A percentile compares a stretch with the other conserved stretches of the same genome.
These are phyloP conservation scores for Corchorus olitorius DNA, from an alignment of 345 rosid species.

Conservation along the genomic window DNA sequence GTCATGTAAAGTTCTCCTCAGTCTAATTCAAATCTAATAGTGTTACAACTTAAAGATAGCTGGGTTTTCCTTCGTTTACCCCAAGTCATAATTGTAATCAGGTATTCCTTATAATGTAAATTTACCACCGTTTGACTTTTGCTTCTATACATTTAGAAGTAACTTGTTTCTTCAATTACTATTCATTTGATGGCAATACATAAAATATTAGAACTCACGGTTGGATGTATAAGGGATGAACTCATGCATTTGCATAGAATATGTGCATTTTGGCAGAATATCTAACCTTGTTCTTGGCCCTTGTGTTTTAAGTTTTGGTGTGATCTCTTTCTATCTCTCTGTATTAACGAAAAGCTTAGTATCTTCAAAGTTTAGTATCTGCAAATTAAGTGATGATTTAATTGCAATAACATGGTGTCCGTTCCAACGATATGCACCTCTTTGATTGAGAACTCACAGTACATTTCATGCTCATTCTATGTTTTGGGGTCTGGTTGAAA, in stretches of 20 bases:
- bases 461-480: background rate
- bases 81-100: background rate
- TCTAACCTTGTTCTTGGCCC: background rate
- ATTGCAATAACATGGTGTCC: background rate
- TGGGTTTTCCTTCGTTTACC: conserved; percentile 3
- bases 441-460: background rate
- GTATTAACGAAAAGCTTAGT: background rate
- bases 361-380: background rate
- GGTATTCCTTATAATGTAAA: background rate
- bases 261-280: background rate
- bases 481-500: background rate
- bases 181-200: background rate
- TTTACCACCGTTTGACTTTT: conserved; percentile 11
- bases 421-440: background rate
- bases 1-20: conserved; percentile 11
- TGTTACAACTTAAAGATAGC: conserved; percentile 9
- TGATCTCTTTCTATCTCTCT: background rate
- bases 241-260: background rate
- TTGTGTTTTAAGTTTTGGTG: background rate
- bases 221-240: background rate
- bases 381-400: background rate
- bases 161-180: background rate
- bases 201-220: background rate
- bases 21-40: background rate
- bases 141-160: background rate